Percentiles rank a stretch among this genome's conserved stretches.
These are phyloP conservation scores for Decorospora gaudefroyi DNA, from an alignment of 2,329 filamentous ascomycete genomes.

Conservation along the genomic window DNA sequence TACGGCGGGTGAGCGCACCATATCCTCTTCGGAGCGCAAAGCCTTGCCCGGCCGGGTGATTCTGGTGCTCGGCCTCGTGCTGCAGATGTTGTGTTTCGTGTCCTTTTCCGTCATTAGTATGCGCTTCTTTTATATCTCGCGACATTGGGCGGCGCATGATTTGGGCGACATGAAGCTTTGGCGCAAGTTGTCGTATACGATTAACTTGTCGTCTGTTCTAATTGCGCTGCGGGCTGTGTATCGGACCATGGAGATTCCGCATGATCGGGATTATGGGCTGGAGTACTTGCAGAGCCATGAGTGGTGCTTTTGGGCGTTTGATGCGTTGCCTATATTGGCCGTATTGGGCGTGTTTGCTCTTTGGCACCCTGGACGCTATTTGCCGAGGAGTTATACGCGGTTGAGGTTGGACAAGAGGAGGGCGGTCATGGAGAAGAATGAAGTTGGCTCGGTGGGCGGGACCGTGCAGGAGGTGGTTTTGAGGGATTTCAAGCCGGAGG, in stretches of 20 bases:
- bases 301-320: slow-evolving; percentile 60
- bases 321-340: slow-evolving; percentile 55
- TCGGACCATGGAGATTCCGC: slow-evolving; percentile 58
- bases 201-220: slow-evolving; percentile 39
- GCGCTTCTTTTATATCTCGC: slow-evolving; percentile 43
- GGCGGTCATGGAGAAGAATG: slow-evolving; percentile 43
- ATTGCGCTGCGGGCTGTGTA: slow-evolving; percentile 58
- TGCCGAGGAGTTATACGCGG: slow-evolving; percentile 41
- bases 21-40: slow-evolving; percentile 44
- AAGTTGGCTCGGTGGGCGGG: slow-evolving; percentile 27
- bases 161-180: slow-evolving; percentile 46
- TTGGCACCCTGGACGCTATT: slow-evolving; percentile 53
- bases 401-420: slow-evolving; percentile 35
- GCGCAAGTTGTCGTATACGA: slow-evolving; percentile 42
- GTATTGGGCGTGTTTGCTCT: slow-evolving; percentile 57
- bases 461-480: slow-evolving; percentile 16
- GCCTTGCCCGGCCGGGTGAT: slow-evolving; percentile 40
- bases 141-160: slow-evolving; percentile 37
- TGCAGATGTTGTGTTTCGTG: slow-evolving; percentile 58
- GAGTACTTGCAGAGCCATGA: slow-evolving; percentile 58
- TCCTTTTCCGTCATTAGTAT: slow-evolving; percentile 53
- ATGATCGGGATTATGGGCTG: slow-evolving; percentile 52
- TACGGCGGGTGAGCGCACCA: slow-evolving; percentile 47
- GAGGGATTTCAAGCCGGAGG: slow-evolving; percentile 31
- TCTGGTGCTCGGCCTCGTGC: slow-evolving; percentile 54